These are phyloP conservation scores for Biscogniauxia sp. DNA, from an alignment of 2,329 filamentous ascomycete genomes.

Conservation along the genomic window DNA sequence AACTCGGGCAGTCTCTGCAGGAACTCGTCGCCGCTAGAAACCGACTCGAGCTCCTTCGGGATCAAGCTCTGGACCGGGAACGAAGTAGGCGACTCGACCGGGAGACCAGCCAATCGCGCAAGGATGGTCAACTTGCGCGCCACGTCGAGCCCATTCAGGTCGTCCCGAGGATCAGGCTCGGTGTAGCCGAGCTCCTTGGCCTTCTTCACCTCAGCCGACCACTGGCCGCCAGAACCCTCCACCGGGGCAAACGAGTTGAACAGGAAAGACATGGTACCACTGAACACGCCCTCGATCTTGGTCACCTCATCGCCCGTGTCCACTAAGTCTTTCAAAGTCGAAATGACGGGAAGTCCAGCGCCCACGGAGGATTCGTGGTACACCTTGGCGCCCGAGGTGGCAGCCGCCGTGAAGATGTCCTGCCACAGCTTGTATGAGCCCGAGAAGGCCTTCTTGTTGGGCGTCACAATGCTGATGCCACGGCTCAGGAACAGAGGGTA, in stretches of 20 bases:
- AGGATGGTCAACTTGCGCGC: slow-evolving; percentile 96
- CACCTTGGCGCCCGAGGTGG: slow-evolving; percentile 70
- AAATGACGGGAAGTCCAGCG: slow-evolving; percentile 89
- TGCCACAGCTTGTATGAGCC: slow-evolving; percentile 78
- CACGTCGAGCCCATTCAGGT: slow-evolving; percentile 84
- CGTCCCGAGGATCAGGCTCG: slow-evolving; percentile 82
- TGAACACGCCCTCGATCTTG: slow-evolving; percentile 96
- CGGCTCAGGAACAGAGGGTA: slow-evolving; percentile 80
- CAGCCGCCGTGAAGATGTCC: slow-evolving; percentile 75
- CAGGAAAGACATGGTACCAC: slow-evolving; percentile 94
- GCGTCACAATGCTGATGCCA: slow-evolving; percentile 89
- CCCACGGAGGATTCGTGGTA: slow-evolving; percentile 97
- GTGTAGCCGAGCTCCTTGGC: slow-evolving; percentile 93
- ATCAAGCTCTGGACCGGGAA: slow-evolving; percentile 96
- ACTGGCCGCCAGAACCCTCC: slow-evolving; percentile 71
- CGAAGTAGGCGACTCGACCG: slow-evolving; percentile 76
- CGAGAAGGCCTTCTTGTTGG: slow-evolving; percentile 98
- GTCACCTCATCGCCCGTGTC: slow-evolving; percentile 89
- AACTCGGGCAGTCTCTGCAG: slow-evolving; percentile 75
- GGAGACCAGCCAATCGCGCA: slow-evolving; percentile 77
- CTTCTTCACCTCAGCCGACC: slow-evolving; percentile 87
- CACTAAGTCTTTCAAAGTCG: slow-evolving; percentile 89
- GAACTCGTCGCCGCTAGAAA: slow-evolving; percentile 79
- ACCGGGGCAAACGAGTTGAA: slow-evolving; percentile 96
- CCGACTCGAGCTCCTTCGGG: slow-evolving; percentile 78